Base-by-base conservation (phyloP, 2,329 filamentous ascomycete species). In the Aurifilum marmelostoma region DNA sequence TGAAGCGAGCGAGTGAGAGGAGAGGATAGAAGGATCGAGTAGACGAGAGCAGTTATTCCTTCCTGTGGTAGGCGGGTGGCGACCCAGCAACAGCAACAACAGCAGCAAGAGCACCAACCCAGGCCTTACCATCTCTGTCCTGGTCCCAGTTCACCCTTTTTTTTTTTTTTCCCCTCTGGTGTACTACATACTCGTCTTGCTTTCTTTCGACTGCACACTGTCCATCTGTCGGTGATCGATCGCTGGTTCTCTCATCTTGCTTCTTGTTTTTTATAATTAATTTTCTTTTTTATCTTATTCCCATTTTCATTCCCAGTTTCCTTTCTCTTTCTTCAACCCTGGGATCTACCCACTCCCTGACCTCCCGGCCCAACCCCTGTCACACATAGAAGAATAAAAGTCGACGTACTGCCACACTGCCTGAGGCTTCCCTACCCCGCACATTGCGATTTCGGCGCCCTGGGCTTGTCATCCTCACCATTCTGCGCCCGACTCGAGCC, bases 401-500 rank as follows among this genome's bases (percentile, higher is more conserved):
- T n/a, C 24, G 47, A 66, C 37, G 16, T 67, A 32, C 50, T 54
- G 66, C 61, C 62, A 56, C 52, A 50, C 61, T 16, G 29, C 58
- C 32, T 39, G 58, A 60, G 32, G 58, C 58, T 39, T 32, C 21
- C 43, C 66, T 69, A 70, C 69, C 69, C 69, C 69, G 69, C 69
- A 71, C 67, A 43, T 67, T 71, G 66, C 69, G 69, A 67, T 66
- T 52, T 67, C 69, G 69, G 69, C 69, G 43, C 69, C 39, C 50
- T 34, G 43, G 18, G 41, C 43, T 65, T 65, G 47, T 60, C 54
- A 58, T 61, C 54, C 68, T 68, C 68, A 69, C 68, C 67, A 61
- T 58, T 61, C 29, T 63, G 65, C 34, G 37, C 52, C 52, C 29
- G 5, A 56, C 34, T 62, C 59, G 59, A 62, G 59, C 58, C 58